Percentiles rank a stretch among this genome's conserved stretches.
Evolutionary conservation across 2,329 filamentous ascomycete genomes (phyloP).

Genomic region (Talaromyces albobiverticillius): DNA sequence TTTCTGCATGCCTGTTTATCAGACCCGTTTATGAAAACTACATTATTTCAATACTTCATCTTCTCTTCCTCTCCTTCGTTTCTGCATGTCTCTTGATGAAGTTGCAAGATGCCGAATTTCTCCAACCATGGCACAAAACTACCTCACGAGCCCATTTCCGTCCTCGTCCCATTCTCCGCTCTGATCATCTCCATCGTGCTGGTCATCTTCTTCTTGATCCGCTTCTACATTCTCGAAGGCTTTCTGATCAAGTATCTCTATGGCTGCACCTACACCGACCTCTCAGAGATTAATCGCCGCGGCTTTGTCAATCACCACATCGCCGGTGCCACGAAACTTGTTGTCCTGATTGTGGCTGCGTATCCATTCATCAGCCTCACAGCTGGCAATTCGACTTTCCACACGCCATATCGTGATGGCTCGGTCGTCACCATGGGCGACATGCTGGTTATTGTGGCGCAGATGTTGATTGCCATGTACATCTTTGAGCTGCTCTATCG

Average conservation of each 20-base stretch:
- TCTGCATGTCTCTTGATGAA: too few relatives aligned
- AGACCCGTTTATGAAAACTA: too few relatives aligned
- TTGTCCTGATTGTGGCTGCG: slow-evolving; percentile 37
- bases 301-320: slow-evolving; percentile 50
- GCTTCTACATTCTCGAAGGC: slow-evolving; percentile 44
- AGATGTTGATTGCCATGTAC: slow-evolving; percentile 47
- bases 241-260: slow-evolving; percentile 37
- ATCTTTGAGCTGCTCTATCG: slow-evolving; percentile 47
- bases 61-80: too few relatives aligned
- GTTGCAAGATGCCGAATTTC: too few relatives aligned
- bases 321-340: slow-evolving; percentile 40
- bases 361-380: slow-evolving; percentile 44
- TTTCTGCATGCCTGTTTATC: too few relatives aligned
- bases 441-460: slow-evolving; percentile 37
- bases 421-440: slow-evolving; percentile 40
- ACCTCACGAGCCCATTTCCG: slow-evolving; percentile 21
- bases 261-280: slow-evolving; percentile 30
- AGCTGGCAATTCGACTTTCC: slow-evolving; percentile 31
- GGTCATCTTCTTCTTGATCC: slow-evolving; percentile 35
- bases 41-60: too few relatives aligned
- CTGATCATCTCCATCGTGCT: slow-evolving; percentile 26
- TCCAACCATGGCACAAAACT: too few relatives aligned
- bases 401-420: slow-evolving; percentile 28
- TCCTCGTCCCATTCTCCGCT: slow-evolving; percentile 23
- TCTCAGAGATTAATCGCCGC: slow-evolving; percentile 35